These are phyloP conservation scores for Aspergillus sp. DNA, from an alignment of 2,329 filamentous ascomycete genomes.

Conservation along the genomic window DNA sequence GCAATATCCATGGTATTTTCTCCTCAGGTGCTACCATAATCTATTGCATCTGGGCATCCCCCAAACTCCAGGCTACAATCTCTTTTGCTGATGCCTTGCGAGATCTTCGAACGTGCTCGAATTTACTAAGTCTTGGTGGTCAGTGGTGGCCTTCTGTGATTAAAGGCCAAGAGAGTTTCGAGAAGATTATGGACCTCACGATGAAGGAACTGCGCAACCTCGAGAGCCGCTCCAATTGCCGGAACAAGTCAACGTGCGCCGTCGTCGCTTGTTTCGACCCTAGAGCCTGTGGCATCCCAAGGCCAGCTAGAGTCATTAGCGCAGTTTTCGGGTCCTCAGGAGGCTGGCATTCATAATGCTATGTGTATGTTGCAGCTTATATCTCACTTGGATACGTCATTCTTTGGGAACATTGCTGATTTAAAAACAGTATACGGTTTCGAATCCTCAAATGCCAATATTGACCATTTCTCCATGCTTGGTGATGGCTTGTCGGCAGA, in stretches of 20 bases:
- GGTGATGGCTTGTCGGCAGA: neutral
- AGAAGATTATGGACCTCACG: slow-evolving; percentile 22
- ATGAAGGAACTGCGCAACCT: slow-evolving; percentile 14
- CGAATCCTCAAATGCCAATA: slow-evolving; percentile 1
- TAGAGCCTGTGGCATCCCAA: neutral
- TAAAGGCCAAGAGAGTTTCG: slow-evolving; percentile 26
- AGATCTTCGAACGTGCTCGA: slow-evolving; percentile 28
- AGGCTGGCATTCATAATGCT: neutral
- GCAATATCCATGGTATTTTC: slow-evolving; percentile 35
- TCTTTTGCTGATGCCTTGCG: slow-evolving; percentile 17
- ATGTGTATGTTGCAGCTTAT: neutral
- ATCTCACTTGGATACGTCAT: too few relatives aligned
- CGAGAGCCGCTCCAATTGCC: neutral
- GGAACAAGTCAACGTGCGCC: neutral
- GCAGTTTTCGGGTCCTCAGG: neutral
- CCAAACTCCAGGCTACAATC: slow-evolving; percentile 18
- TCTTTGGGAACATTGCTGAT: too few relatives aligned
- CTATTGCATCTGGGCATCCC: slow-evolving; percentile 34
- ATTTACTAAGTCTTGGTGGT: slow-evolving; percentile 32
- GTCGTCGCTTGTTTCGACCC: neutral
- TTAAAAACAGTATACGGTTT: too few relatives aligned
- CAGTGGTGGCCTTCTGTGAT: slow-evolving; percentile 37
- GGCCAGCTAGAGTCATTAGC: neutral
- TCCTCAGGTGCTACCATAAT: slow-evolving; percentile 33
- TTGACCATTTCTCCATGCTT: neutral